These are phyloP conservation scores for Penicillium hesseltinei DNA, from an alignment of 2,329 filamentous ascomycete species.

Conservation along the genomic window DNA sequence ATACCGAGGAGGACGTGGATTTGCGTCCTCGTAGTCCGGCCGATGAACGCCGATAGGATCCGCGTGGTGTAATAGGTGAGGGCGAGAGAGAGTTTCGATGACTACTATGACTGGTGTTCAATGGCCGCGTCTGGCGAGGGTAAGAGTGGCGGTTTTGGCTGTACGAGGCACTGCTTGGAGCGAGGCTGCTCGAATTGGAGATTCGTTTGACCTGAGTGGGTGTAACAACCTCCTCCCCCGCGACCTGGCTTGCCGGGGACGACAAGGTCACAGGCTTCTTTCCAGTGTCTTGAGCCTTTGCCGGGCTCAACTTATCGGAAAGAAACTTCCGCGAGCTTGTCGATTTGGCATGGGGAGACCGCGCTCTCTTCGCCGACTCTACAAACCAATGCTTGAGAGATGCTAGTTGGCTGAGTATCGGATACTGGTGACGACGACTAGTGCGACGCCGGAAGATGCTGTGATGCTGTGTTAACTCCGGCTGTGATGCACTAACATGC, in stretches of 20 bases:
- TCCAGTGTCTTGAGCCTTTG: conserved; percentile 37
- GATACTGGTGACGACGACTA: conserved; percentile 58
- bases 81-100: conserved; percentile 78
- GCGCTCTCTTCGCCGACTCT: conserved; percentile 63
- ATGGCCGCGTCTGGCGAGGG: conserved; percentile 35
- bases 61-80: conserved; percentile 81
- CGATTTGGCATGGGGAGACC: conserved; percentile 50
- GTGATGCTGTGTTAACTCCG: conserved; percentile 59
- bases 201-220: conserved; percentile 42
- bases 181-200: conserved; percentile 43
- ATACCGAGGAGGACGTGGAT: conserved; percentile 93
- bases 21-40: conserved; percentile 84
- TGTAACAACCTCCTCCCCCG: conserved; percentile 31
- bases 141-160: conserved; percentile 44
- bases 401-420: conserved; percentile 65
- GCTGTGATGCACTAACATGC: conserved; percentile 73
- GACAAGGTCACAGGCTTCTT: conserved; percentile 27
- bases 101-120: conserved; percentile 36
- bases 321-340: conserved; percentile 39
- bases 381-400: conserved; percentile 72
- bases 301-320: conserved; percentile 39
- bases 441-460: conserved; percentile 56
- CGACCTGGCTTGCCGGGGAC: conserved; percentile 23
- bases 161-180: conserved; percentile 44
- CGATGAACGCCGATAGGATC: conserved; percentile 78